phyloP scores from a whole-genome alignment of 2,329 filamentous ascomycete genomes.

The Grosmannia clavigera region DNA sequence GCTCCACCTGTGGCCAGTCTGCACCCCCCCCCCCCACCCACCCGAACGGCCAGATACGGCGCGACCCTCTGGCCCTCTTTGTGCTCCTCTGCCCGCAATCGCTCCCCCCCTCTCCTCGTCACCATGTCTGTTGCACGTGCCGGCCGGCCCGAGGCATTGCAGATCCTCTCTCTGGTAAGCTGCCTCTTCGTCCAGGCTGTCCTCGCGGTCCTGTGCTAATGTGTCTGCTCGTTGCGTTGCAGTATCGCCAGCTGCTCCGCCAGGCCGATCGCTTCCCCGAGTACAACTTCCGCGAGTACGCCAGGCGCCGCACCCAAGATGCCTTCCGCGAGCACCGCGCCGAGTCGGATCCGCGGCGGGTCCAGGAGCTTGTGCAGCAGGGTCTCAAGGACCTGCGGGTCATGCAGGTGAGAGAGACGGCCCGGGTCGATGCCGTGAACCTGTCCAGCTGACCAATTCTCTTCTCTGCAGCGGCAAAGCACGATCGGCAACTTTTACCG shows the following conservation, averaged over 20 bases:
- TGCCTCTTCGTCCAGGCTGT: neutral
- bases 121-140: conserved; percentile 1
- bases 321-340: conserved; percentile 71
- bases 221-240: neutral
- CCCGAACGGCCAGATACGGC: too few species aligned
- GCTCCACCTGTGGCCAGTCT: too few species aligned
- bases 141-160: conserved; percentile 1
- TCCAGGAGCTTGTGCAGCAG: conserved; percentile 83
- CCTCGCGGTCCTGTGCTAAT: neutral
- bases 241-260: conserved; percentile 89
- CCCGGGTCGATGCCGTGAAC: neutral
- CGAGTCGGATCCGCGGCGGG: conserved; percentile 59
- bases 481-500: conserved; percentile 92
- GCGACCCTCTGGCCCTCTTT: neutral
- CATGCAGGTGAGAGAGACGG: conserved; percentile 56
- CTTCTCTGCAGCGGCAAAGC: conserved; percentile 64
- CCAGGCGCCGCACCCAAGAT: conserved; percentile 78
- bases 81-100: neutral
- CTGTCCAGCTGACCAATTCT: neutral
- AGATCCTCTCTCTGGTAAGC: conserved; percentile 3
- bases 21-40: too few species aligned
- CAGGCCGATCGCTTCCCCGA: conserved; percentile 77
- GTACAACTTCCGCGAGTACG: conserved; percentile 98
- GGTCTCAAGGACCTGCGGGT: conserved; percentile 77
- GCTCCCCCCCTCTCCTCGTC: neutral